These are phyloP conservation scores for Ambrosia hybrid DNA, from an alignment of 140 eudicot genomes.

Conservation along the genomic window DNA sequence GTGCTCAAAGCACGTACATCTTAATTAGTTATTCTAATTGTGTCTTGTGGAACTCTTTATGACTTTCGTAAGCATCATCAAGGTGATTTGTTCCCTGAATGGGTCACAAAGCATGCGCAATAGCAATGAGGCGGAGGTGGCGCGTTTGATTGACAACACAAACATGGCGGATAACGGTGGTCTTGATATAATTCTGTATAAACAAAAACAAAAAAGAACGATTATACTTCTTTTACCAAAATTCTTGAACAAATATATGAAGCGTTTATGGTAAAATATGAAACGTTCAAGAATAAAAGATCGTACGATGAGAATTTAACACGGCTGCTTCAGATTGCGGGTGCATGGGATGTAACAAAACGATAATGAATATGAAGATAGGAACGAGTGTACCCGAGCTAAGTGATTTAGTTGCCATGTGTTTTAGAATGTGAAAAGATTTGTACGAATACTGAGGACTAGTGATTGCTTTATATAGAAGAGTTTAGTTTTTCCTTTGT, in stretches of 20 bases:
- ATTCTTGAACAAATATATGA: not conserved
- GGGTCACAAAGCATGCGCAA: conserved; percentile 25
- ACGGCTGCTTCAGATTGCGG: conserved; percentile 11
- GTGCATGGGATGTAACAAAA: conserved; percentile 19
- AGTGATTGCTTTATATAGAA: not conserved
- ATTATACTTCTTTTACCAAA: too few species aligned
- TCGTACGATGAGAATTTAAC: conserved; percentile 12
- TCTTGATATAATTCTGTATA: conserved; percentile 23
- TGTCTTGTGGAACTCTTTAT: not conserved
- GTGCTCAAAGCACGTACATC: not conserved
- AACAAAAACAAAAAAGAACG: not conserved
- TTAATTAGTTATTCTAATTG: not conserved
- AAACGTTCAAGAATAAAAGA: not conserved
- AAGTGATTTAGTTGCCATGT: not conserved
- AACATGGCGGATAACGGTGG: conserved; percentile 24
- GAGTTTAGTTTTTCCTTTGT: not conserved
- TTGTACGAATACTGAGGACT: not conserved
- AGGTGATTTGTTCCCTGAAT: conserved; percentile 17
- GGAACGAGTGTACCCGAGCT: not conserved
- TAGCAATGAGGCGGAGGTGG: conserved; percentile 27
- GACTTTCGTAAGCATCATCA: not conserved
- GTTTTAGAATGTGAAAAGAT: not conserved
- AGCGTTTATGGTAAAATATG: not conserved
- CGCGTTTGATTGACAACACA: conserved; percentile 25
- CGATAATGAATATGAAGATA: conserved; percentile 13